These are phyloP conservation scores for Verticillium tricorpus DNA, from an alignment of 2,329 filamentous ascomycete genomes.

Conservation along the genomic window DNA sequence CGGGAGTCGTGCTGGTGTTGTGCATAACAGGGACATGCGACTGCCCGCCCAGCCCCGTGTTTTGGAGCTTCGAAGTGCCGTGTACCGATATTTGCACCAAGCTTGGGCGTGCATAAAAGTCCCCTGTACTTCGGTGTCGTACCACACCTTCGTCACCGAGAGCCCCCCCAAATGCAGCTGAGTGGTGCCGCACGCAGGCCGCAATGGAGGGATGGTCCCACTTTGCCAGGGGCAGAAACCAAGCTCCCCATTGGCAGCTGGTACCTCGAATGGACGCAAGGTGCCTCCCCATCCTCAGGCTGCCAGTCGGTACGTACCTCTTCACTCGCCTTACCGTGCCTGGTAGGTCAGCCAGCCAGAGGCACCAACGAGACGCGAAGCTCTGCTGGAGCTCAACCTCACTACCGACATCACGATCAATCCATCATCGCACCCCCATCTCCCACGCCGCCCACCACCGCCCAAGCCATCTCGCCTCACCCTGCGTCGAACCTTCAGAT, in stretches of 20 bases:
- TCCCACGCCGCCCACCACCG: background rate
- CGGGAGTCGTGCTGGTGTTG: background rate
- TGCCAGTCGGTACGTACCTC: background rate
- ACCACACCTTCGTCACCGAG: slow-evolving; percentile 1
- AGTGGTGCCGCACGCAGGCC: background rate
- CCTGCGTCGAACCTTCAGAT: background rate
- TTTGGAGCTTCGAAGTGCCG: background rate
- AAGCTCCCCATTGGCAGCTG: background rate
- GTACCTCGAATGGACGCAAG: background rate
- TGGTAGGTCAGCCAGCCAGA: slow-evolving; percentile 1
- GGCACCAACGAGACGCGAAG: slow-evolving; percentile 14
- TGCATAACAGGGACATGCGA: slow-evolving; percentile 3
- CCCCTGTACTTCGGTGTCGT: background rate
- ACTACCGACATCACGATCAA: background rate
- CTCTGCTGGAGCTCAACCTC: slow-evolving; percentile 1
- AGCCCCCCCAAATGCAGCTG: background rate
- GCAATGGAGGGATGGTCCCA: background rate
- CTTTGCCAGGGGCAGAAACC: background rate
- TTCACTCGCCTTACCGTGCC: background rate
- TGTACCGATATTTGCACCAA: background rate
- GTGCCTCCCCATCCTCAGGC: background rate
- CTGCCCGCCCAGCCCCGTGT: background rate
- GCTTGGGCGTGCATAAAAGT: background rate
- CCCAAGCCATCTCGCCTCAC: background rate
- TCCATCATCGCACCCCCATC: background rate